Conservation (phyloP, 129 eudicot genomes). For the Ambrosia trifida region DNA sequence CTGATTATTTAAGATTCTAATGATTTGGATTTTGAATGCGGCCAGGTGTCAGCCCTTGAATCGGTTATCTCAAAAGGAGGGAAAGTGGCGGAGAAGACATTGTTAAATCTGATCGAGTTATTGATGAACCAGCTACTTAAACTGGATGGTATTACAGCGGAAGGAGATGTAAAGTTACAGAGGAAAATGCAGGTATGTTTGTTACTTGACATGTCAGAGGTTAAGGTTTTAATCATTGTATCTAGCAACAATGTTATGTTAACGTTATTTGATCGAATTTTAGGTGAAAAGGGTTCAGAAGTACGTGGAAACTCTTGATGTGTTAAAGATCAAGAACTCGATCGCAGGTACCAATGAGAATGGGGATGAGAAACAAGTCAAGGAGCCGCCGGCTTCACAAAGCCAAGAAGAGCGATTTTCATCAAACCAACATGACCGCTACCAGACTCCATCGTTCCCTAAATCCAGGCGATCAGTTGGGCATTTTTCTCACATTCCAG, state of each 20-base stretch:
- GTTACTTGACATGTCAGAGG: neutral
- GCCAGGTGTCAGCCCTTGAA: constrained; percentile 74
- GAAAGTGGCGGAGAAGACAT: constrained; percentile 68
- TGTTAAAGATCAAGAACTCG: constrained; percentile 68
- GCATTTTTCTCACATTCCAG: constrained; percentile 31
- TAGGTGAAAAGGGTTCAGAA: constrained; percentile 91
- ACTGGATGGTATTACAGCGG: constrained; percentile 71
- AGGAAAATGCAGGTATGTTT: constrained; percentile 82
- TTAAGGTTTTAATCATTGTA: neutral
- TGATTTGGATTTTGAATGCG: neutral
- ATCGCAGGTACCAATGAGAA: constrained; percentile 23
- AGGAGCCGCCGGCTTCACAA: constrained; percentile 8
- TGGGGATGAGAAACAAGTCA: constrained; percentile 29
- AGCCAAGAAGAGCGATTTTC: constrained; percentile 29
- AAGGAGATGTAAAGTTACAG: constrained; percentile 84
- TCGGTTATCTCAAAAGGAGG: constrained; percentile 79
- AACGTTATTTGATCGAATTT: constrained; percentile 1
- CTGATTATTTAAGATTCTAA: neutral
- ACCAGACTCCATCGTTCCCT: constrained; percentile 30
- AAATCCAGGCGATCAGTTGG: constrained; percentile 58
- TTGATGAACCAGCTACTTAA: constrained; percentile 85
- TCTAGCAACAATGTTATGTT: neutral
- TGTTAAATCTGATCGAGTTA: constrained; percentile 56
- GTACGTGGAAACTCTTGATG: constrained; percentile 84
- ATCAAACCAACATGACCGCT: constrained; percentile 25